Evolutionary conservation across 2,329 filamentous ascomycete genomes (phyloP), one percentile per base, ranked within the genome.

Genomic region (Hypoxylon sp.): DNA sequence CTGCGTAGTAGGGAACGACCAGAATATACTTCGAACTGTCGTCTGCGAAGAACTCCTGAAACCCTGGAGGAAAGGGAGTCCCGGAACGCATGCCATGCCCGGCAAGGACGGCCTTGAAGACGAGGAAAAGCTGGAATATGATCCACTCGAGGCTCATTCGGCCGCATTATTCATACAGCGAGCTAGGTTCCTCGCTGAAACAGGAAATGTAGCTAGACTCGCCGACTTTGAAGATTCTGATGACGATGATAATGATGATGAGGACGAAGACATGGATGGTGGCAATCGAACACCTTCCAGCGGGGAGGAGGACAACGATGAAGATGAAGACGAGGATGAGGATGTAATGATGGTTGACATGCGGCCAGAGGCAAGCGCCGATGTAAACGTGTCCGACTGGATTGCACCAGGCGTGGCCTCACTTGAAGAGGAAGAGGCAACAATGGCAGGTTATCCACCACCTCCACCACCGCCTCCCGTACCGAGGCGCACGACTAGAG

Each of bases 11-110:
- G 93, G 93, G 1, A 84, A 89, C 32, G 93, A 99, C 75, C 88
- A 90, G 68, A 85, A 92, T 65, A 89, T 98, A 17, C 83, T 99
- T 46, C 88, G 94, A 38, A 90, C 89, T 56, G 89, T 91, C 5
- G 89, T 99, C 41, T 99, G 96, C 75, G 93, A 98, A 78, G 93
- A 99, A 79, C 87, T 98, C 75, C 88, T 99, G 67, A 91, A 90
- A 72, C 88, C 92, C 1, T 99, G 96, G 96, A 88, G 90, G 32
- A 88, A 91, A 71, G 96, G 96, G 5, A 98, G 96, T 76, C 87
- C 89, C 61, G 96, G 91, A 5, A 90, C 86, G 48, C 95, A 98
- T 77, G 91, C 89, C 19, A 86, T 89, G 68, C 90, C 96, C 68
- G 93, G 93, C 13, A 87, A 89, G 76, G 87, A 90, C 71, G 93